Conservation (phyloP, 2,329 filamentous ascomycete species). For the Rhexocercosporidium sp. region DNA sequence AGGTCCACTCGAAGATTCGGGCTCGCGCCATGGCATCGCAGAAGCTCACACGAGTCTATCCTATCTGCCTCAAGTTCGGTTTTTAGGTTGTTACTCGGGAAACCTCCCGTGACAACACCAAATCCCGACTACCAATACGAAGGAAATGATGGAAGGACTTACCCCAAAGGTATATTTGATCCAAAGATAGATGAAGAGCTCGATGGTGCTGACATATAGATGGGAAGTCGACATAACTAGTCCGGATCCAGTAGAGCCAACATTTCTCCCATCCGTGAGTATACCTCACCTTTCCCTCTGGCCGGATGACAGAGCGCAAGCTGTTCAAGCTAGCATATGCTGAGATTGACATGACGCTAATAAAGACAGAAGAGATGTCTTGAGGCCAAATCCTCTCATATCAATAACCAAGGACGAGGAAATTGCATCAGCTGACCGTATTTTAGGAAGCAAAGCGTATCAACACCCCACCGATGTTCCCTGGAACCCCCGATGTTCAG, state of each 20-base stretch:
- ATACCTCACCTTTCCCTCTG: too few species aligned
- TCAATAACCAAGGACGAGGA: background rate
- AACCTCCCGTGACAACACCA: conserved; percentile 38
- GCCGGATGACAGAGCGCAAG: background rate
- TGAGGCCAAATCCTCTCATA: background rate
- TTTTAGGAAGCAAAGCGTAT: conserved; percentile 40
- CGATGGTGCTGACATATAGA: background rate
- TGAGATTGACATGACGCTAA: background rate
- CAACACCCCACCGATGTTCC: conserved; percentile 40
- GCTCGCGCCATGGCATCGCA: conserved; percentile 42
- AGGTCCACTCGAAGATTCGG: conserved; percentile 34
- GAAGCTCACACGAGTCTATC: conserved; percentile 37
- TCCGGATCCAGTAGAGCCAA: conserved; percentile 29
- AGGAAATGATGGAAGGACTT: conserved; percentile 27
- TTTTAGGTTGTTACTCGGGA: conserved; percentile 38
- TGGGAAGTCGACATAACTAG: conserved; percentile 36
- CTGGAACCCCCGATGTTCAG: conserved; percentile 22
- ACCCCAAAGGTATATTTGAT: conserved; percentile 26
- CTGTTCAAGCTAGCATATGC: background rate
- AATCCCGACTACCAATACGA: conserved; percentile 25
- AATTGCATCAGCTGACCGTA: background rate
- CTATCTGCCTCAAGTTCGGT: conserved; percentile 40
- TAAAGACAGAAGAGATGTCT: background rate
- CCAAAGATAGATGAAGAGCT: background rate
- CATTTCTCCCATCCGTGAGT: conserved; percentile 41